Base-by-base conservation (phyloP, 169 alveolate genomes). In the Plasmodium relictum region DNA sequence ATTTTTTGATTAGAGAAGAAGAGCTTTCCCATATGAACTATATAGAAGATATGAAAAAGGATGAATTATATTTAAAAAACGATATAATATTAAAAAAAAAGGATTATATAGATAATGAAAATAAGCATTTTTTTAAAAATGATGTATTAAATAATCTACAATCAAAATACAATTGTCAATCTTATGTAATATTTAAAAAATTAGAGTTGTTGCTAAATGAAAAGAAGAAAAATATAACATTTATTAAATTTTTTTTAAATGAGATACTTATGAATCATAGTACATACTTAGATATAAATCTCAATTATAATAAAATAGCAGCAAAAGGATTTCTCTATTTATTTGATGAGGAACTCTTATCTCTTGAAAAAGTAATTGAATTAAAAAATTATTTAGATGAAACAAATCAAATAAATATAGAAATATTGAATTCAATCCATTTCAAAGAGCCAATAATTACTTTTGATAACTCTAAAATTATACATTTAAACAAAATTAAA, bases 401-500 rank as follows among this genome's bases (percentile, higher is more conserved):
- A 8, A 12, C n/a, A 6, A 44, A 78, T 39, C 39, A 54, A n/a
- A 66, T 39, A 5, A 59, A 69, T 18, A 20, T 12, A 7, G 22
- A 86, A 9, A n/a, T 8, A 18, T 14, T 72, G 12, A 61, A 70
- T 44, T 59, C 62, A 26, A 54, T 86, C 24, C 41, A 26, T 41
- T 86, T 86, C 41, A 70, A 70, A 39, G 92, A 86, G 42, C 92
- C 92, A n/a, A 39, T 70, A 22, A 58, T 86, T 37, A 45, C 69
- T 9, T 86, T 86, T 39, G 92, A 86, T 31, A 42, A 86, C 59
- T 70, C 48, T 45, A 86, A 86, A 86, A 72, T 45, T 24, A 52
- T 69, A 14, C 69, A 72, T 61, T 58, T 42, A 22, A 69, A 63
- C 18, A n/a, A 24, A 26, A 14, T 86, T n/a, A 70, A 69, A 39